Evolutionary conservation across 225 moss, liverwort and hornwort genomes (phyloP).

Genomic region (Bryoerythrophyllum caledonicum): DNA sequence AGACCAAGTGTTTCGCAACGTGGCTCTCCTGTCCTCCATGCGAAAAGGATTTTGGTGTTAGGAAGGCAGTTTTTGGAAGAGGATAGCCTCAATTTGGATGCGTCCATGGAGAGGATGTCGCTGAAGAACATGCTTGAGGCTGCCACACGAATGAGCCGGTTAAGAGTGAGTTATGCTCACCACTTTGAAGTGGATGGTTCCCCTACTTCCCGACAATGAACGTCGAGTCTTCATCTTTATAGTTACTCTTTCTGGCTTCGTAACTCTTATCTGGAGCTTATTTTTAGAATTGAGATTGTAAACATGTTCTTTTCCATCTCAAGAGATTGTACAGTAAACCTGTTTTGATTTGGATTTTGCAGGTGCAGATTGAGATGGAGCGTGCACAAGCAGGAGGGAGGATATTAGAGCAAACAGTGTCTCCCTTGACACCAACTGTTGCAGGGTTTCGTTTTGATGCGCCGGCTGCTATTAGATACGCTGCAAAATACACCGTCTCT

Average conservation of each 20-base stretch:
- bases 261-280: no score
- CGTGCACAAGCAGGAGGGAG: constrained; percentile 66
- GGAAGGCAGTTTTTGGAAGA: constrained; percentile 75
- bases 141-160: constrained; percentile 54
- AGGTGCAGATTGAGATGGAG: constrained; percentile 94
- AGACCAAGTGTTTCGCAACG: constrained; percentile 26
- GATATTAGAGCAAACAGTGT: constrained; percentile 68
- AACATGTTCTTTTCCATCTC: no score
- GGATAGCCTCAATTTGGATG: constrained; percentile 42
- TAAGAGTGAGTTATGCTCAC: constrained; percentile 40
- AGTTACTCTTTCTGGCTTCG: neutral
- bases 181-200: neutral
- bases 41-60: constrained; percentile 72
- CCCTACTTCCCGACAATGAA: no score
- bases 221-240: neutral
- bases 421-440: constrained; percentile 67
- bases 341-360: constrained; percentile 23
- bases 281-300: constrained; percentile 5
- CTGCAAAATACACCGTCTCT: constrained; percentile 71
- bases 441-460: constrained; percentile 93
- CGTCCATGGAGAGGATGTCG: constrained; percentile 62
- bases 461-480: constrained; percentile 77
- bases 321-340: neutral
- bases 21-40: constrained; percentile 57
- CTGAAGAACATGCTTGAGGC: constrained; percentile 62